Conservation (phyloP, 2,329 filamentous ascomycete genomes). For the Capronia americana region DNA sequence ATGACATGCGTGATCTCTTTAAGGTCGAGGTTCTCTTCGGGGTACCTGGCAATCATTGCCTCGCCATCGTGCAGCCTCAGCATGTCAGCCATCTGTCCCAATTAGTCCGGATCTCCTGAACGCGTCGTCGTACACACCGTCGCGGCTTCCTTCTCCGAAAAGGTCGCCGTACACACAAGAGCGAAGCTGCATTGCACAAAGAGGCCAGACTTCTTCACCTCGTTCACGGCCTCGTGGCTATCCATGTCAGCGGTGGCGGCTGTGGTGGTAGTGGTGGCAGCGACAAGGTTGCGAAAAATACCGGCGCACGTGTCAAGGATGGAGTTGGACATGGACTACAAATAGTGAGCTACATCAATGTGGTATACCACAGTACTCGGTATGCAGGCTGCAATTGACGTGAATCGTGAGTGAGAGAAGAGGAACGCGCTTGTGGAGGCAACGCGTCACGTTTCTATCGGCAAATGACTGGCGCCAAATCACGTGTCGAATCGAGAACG, state of each 20-base stretch:
- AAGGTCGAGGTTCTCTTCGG: constrained; percentile 45
- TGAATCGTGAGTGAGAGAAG: background rate
- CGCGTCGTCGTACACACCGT: constrained; percentile 45
- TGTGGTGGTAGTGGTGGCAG: constrained; percentile 15
- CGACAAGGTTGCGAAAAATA: constrained; percentile 30
- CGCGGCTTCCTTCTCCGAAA: constrained; percentile 48
- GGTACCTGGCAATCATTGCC: constrained; percentile 51
- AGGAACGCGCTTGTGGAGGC: constrained; percentile 2
- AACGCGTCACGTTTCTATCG: background rate
- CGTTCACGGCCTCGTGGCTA: constrained; percentile 11
- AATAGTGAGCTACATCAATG: constrained; percentile 6
- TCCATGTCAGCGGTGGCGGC: constrained; percentile 22
- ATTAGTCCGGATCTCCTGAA: constrained; percentile 14
- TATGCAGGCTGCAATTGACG: background rate
- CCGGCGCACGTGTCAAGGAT: constrained; percentile 25
- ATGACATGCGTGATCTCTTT: constrained; percentile 64
- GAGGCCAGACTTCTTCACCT: constrained; percentile 38
- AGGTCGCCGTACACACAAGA: constrained; percentile 52
- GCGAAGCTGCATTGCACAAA: constrained; percentile 56
- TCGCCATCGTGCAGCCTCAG: constrained; percentile 59
- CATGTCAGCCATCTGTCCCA: constrained; percentile 52
- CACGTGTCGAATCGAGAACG: background rate
- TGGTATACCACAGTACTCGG: background rate
- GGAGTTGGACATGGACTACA: constrained; percentile 24
- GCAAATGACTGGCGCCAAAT: background rate